Conservation (phyloP, 116 monocot species). For the Trichopus zeylanicus region DNA sequence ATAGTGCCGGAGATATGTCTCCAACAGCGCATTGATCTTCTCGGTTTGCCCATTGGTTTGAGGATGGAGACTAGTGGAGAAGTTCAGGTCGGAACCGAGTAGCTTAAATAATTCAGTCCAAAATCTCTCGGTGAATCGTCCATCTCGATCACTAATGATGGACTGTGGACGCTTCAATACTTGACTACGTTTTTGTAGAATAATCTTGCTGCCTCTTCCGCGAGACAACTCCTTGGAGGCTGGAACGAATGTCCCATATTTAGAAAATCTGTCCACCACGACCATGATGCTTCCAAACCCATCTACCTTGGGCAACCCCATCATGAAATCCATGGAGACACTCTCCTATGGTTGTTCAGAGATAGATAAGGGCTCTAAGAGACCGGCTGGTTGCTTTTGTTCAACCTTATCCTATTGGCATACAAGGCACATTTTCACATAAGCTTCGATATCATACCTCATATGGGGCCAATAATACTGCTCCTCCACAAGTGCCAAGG, state of each 20-base stretch:
- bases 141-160: background rate
- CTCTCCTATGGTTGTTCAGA: background rate
- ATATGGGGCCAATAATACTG: background rate
- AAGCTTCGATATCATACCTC: background rate
- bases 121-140: background rate
- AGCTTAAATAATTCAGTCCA: slow-evolving; percentile 3
- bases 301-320: background rate
- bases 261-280: background rate
- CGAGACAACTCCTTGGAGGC: background rate
- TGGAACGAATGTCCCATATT: slow-evolving; percentile 5
- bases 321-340: slow-evolving; percentile 5
- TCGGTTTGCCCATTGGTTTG: slow-evolving; percentile 1
- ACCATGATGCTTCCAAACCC: background rate
- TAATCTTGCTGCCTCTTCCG: background rate
- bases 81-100: background rate
- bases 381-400: background rate
- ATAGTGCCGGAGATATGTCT: background rate
- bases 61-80: background rate
- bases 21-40: background rate
- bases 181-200: background rate
- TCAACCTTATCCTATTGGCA: background rate
- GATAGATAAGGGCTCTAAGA: background rate
- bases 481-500: background rate
- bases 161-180: background rate
- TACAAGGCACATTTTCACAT: slow-evolving; percentile 1